Conservation (phyloP, 2,329 filamentous ascomycete genomes). For the Mollisiaceae sp. region DNA sequence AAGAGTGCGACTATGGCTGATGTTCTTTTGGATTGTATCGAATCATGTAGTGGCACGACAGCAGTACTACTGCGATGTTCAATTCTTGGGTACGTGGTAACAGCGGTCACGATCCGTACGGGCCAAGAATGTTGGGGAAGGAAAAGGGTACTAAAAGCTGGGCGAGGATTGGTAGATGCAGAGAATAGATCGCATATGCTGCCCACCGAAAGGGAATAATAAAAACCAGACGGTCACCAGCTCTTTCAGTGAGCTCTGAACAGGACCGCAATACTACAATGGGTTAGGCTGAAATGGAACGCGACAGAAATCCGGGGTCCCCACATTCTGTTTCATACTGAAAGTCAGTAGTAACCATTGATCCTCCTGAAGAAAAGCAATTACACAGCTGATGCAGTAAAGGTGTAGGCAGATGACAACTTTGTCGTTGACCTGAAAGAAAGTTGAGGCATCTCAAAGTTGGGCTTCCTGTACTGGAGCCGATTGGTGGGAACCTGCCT, state of each 20-base stretch:
- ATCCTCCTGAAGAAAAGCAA: not conserved
- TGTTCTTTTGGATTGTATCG: not conserved
- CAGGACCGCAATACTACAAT: not conserved
- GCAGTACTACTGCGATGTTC: not conserved
- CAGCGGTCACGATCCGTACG: not conserved
- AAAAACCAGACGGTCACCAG: not conserved
- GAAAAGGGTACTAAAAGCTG: not conserved
- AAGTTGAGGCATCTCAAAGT: not conserved
- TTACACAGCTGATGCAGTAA: not conserved
- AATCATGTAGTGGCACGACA: conserved; percentile 5
- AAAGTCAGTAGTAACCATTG: not conserved
- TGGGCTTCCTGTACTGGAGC: not conserved
- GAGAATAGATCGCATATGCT: not conserved
- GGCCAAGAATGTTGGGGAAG: not conserved
- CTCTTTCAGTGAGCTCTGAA: not conserved
- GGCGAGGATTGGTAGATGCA: not conserved
- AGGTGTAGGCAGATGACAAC: not conserved
- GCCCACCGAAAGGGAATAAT: not conserved
- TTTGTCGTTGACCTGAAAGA: conserved; percentile 1
- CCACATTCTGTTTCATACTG: not conserved
- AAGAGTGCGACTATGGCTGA: not conserved
- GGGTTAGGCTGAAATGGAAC: not conserved
- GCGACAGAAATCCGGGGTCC: conserved; percentile 3
- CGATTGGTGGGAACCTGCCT: conserved; percentile 1
- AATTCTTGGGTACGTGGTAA: not conserved